Percentiles rank a stretch among this genome's conserved stretches.
Evolutionary conservation across 352 stramenopile species (phyloP).

Genomic region (Aphanomyces cochlioides): DNA sequence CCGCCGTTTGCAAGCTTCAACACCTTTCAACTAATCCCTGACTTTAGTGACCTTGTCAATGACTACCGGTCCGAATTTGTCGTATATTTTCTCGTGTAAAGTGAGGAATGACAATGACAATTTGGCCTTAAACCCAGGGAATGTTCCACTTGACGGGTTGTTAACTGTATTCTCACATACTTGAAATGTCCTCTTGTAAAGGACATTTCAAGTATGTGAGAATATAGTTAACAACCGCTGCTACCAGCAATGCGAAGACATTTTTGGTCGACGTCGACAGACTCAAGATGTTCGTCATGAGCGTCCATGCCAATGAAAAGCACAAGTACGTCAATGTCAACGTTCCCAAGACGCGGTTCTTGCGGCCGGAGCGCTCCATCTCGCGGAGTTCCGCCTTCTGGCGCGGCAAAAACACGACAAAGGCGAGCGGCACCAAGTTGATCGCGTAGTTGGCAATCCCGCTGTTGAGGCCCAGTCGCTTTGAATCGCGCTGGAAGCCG

Average conservation of each 20-base stretch:
- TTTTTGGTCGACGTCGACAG: conserved; percentile 38
- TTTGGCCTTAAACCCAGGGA: no score
- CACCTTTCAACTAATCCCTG: no score
- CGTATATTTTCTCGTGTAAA: no score
- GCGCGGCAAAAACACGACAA: conserved; percentile 44
- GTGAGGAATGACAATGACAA: no score
- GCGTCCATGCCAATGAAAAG: conserved; percentile 33
- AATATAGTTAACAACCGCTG: conserved; percentile 27
- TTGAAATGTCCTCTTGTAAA: no score
- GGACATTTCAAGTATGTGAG: no score
- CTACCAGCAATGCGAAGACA: conserved; percentile 39
- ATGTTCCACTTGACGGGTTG: no score
- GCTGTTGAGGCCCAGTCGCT: conserved; percentile 49
- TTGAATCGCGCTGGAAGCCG: conserved; percentile 41
- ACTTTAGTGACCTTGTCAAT: no score
- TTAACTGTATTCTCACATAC: no score
- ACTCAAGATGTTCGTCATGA: conserved; percentile 52
- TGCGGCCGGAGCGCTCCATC: conserved; percentile 43
- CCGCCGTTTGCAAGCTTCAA: no score
- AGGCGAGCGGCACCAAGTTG: conserved; percentile 49
- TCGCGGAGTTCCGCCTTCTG: conserved; percentile 50
- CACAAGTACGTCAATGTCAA: conserved; percentile 34
- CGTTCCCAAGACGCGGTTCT: conserved; percentile 34
- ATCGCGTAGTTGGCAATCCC: conserved; percentile 42
- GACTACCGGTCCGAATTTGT: no score